A percentile compares a stretch with the other conserved stretches of the same genome.
Conservation (phyloP, 1,284 basidiomycete genomes). For the Melanopsichium pennsylvanicum region DNA sequence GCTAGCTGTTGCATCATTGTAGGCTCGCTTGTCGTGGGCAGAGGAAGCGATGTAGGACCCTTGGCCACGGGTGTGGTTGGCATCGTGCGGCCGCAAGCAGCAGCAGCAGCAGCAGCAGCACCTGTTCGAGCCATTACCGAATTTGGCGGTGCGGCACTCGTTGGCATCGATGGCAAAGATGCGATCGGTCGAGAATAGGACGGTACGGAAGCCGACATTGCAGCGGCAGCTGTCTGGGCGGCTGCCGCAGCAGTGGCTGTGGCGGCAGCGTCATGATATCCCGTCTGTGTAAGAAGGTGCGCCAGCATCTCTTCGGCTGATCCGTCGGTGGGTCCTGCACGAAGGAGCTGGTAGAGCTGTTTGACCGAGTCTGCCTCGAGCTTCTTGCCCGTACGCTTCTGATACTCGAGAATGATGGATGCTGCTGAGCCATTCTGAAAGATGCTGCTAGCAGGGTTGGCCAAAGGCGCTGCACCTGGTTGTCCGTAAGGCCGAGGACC, state of each 20-base stretch:
- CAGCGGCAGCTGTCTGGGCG: constrained; percentile 23
- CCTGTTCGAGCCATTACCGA: constrained; percentile 5
- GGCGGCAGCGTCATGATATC: constrained; percentile 45
- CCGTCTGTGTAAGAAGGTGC: constrained; percentile 31
- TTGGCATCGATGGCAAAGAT: not conserved
- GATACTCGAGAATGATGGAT: constrained; percentile 52
- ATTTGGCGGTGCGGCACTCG: constrained; percentile 4
- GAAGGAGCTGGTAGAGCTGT: constrained; percentile 23
- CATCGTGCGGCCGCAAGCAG: constrained; percentile 14
- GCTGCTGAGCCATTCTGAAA: constrained; percentile 56
- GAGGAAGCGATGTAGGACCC: constrained; percentile 34
- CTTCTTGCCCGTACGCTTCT: constrained; percentile 47
- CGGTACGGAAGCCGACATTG: constrained; percentile 27
- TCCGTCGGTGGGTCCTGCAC: constrained; percentile 38
- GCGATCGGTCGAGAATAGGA: constrained; percentile 12
- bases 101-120: constrained; percentile 1
- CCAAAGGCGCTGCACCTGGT: constrained; percentile 54
- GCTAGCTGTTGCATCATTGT: constrained; percentile 51
- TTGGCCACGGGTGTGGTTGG: constrained; percentile 12
- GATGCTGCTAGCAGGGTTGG: constrained; percentile 58
- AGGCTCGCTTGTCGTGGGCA: constrained; percentile 39
- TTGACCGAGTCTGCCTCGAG: constrained; percentile 37
- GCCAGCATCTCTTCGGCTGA: constrained; percentile 41
- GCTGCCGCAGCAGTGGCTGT: constrained; percentile 27
- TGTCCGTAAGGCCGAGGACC: constrained; percentile 55